These are phyloP conservation scores for Fragilariopsis cylindrus DNA, from an alignment of 108 stramenopile genomes.

Conservation along the genomic window DNA sequence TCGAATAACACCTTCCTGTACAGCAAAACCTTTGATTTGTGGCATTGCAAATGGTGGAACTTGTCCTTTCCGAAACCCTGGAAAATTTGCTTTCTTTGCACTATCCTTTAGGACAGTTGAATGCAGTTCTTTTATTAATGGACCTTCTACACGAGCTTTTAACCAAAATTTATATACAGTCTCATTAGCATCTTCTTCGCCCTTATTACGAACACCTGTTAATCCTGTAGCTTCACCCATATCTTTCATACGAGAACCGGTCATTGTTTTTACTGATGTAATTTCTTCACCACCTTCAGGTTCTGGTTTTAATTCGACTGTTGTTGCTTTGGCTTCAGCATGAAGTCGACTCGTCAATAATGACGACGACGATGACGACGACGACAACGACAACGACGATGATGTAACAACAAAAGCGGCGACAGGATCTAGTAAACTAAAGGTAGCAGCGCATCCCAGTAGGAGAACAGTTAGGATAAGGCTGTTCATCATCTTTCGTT, in stretches of 20 bases:
- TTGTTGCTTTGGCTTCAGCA: no score
- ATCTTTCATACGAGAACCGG: constrained; percentile 69
- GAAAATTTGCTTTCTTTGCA: constrained; percentile 82
- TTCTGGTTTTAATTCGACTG: constrained; percentile 60
- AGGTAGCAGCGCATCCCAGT: no score
- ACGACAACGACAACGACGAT: no score
- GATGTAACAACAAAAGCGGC: no score
- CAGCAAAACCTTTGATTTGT: constrained; percentile 76
- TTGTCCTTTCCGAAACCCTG: constrained; percentile 79
- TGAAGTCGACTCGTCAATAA: no score
- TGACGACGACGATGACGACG: no score
- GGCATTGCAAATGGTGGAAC: constrained; percentile 81
- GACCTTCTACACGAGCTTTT: constrained; percentile 53
- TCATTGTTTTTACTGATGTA: constrained; percentile 49
- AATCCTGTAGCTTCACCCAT: constrained; percentile 51
- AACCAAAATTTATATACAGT: constrained; percentile 77
- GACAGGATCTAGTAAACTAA: no score
- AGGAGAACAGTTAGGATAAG: no score
- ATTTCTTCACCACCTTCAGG: constrained; percentile 84
- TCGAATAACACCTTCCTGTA: constrained; percentile 79
- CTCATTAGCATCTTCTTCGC: constrained; percentile 37
- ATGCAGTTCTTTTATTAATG: constrained; percentile 60
- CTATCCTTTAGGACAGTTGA: constrained; percentile 74
- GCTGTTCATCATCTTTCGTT: no score
- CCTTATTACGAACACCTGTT: constrained; percentile 15